A percentile compares a stretch with the other conserved stretches of the same genome.
These are phyloP conservation scores for Celoporthe dispersa DNA, from an alignment of 2,329 filamentous ascomycete species.

Conservation along the genomic window DNA sequence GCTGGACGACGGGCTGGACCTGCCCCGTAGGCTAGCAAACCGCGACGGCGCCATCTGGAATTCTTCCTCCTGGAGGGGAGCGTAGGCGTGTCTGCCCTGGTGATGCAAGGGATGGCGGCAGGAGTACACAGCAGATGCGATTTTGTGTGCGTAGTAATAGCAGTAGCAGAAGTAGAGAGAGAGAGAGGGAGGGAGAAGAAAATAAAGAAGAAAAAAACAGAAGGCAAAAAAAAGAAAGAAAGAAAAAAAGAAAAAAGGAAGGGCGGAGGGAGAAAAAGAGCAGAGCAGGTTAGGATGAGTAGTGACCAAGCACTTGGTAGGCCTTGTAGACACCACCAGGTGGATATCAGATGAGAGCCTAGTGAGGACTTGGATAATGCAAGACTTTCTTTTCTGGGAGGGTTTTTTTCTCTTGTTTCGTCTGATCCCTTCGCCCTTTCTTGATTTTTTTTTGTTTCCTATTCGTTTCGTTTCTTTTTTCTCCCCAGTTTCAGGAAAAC, in stretches of 20 bases:
- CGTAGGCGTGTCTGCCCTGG: background rate
- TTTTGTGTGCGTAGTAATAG: background rate
- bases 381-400: background rate
- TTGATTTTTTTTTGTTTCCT: background rate
- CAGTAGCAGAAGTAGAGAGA: background rate
- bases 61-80: conserved; percentile 1
- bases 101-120: background rate
- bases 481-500: background rate
- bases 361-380: background rate
- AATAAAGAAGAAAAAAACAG: background rate
- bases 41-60: conserved; percentile 45
- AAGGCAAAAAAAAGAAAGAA: background rate
- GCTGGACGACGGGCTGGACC: conserved; percentile 13
- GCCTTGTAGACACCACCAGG: background rate
- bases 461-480: background rate
- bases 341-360: background rate
- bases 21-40: conserved; percentile 46
- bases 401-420: background rate
- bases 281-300: background rate
- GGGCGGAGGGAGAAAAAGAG: background rate
- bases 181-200: background rate
- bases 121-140: background rate
- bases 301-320: background rate
- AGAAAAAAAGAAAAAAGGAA: background rate
- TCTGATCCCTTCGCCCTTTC: background rate